phyloP scores from a whole-genome alignment of 2,329 filamentous ascomycete species.

The Fusarium guadeloupense region DNA sequence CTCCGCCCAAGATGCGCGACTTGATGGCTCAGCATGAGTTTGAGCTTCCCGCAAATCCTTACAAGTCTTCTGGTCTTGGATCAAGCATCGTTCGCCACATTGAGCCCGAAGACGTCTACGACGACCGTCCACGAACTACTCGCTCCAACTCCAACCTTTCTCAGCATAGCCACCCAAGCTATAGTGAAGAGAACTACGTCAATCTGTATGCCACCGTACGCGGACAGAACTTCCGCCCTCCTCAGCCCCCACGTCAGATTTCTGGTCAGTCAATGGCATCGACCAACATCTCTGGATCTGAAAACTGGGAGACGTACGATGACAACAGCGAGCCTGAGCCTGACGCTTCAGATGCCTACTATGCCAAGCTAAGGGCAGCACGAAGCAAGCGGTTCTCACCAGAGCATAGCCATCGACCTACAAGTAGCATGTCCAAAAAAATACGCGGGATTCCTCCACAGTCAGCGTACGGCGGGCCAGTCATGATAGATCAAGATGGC shows the following conservation, averaged over 20 bases:
- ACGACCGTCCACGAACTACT: constrained; percentile 63
- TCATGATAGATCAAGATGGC: constrained; percentile 66
- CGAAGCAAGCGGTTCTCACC: constrained; percentile 70
- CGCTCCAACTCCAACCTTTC: constrained; percentile 54
- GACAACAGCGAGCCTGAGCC: constrained; percentile 80
- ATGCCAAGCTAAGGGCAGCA: constrained; percentile 77
- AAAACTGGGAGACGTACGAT: constrained; percentile 98
- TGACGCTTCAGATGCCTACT: constrained; percentile 81
- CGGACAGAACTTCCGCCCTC: constrained; percentile 51
- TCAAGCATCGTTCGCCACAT: constrained; percentile 68
- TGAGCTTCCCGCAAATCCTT: constrained; percentile 59
- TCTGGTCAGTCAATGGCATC: constrained; percentile 74
- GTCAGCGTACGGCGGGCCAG: constrained; percentile 56
- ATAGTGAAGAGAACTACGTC: constrained; percentile 50
- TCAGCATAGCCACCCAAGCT: constrained; percentile 45
- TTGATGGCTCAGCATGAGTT: constrained; percentile 65
- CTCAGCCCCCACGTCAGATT: constrained; percentile 68
- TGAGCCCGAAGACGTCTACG: constrained; percentile 86
- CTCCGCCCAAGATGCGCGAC: constrained; percentile 93
- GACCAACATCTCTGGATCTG: constrained; percentile 81
- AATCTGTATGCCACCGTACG: constrained; percentile 56
- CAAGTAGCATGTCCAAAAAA: constrained; percentile 61
- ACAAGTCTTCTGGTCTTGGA: constrained; percentile 58
- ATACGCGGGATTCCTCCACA: constrained; percentile 63
- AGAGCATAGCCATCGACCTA: constrained; percentile 55